Evolutionary conservation across 2,329 filamentous ascomycete species (phyloP).

Genomic region (Alternaria sp.): DNA sequence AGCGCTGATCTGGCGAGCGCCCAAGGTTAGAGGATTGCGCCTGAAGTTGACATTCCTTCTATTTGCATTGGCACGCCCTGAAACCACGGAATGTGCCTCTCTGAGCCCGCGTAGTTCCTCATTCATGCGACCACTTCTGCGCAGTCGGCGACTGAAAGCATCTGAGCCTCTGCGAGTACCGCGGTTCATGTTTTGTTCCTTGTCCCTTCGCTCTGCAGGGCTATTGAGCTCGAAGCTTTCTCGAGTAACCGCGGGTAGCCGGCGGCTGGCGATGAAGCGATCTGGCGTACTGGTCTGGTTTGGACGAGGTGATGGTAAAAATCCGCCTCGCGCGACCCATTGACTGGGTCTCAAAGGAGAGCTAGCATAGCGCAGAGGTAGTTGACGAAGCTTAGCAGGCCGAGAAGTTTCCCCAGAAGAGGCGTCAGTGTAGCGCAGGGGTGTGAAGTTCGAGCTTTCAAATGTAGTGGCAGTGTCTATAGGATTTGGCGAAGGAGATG

Average conservation of each 20-base stretch:
- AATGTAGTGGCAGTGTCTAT: slow-evolving; percentile 3
- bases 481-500: slow-evolving; percentile 6
- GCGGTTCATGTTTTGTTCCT: slow-evolving; percentile 58
- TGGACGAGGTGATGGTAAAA: slow-evolving; percentile 27
- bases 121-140: slow-evolving; percentile 43
- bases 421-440: neutral
- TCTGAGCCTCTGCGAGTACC: slow-evolving; percentile 57
- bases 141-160: slow-evolving; percentile 61
- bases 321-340: slow-evolving; percentile 38
- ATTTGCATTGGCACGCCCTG: slow-evolving; percentile 27
- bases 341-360: slow-evolving; percentile 48
- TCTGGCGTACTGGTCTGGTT: slow-evolving; percentile 57
- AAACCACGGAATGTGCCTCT: slow-evolving; percentile 43
- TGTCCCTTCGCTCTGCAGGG: slow-evolving; percentile 55
- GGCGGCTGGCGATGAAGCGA: slow-evolving; percentile 65
- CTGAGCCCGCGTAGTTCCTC: slow-evolving; percentile 45
- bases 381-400: slow-evolving; percentile 16
- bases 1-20: slow-evolving; percentile 63
- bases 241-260: slow-evolving; percentile 52
- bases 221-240: slow-evolving; percentile 64
- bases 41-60: slow-evolving; percentile 35
- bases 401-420: neutral
- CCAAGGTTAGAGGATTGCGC: slow-evolving; percentile 28
- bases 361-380: slow-evolving; percentile 35
- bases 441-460: slow-evolving; percentile 3